Evolutionary conservation across 2,329 filamentous ascomycete genomes (phyloP), one percentile per base, ranked within the genome.

Genomic region (Didymella pomorum): DNA sequence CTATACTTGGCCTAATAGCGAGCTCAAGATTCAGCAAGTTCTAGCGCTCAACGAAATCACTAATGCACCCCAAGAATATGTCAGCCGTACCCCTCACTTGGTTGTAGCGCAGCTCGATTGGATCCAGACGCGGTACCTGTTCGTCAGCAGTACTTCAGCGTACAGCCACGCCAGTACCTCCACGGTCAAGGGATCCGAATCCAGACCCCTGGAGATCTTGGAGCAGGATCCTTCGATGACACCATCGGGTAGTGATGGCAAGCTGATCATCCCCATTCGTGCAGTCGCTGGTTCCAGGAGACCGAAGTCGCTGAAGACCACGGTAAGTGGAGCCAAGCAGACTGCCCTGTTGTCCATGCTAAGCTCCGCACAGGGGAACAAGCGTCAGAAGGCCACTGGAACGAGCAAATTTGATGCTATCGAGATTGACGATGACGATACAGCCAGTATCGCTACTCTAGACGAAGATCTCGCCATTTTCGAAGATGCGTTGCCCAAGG

Each of bases 101-200:
- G 93, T 97, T 9, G 87, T 97, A 1, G 74, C 84, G 25, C 81
- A 92, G 43, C 79, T 89, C 10, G 89, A 96, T 69, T 97, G 93
- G 93, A 93, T 96, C 58, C 92, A 96, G 70, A 93, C 92, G 25
- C 86, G 93, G 42, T 97, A 96, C 75, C 82, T 97, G 1, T 91
- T 97, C 65, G 86, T 91, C 39, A 71, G 70, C 39, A 71, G 70
- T 46, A 68, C 64, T 11, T 50, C 47, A 10, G 28, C 44, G 1
- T 58, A 48, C 33, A n/a, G 31, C 10, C 42, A 21, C 20, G 35
- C 37, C 10, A 20, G 16, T 2, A 16, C 21, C 11, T 44, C 60
- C 4, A 1, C 33, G 12, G 49, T 58, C 23, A 58, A 66, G 23
- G 63, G 66, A n/a, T n/a, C n/a, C n/a, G n/a, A 26, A 7, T 58